A percentile compares a stretch with the other conserved stretches of the same genome.
These are phyloP conservation scores for Apiospora saccharicola DNA, from an alignment of 2,329 filamentous ascomycete species.

Conservation along the genomic window DNA sequence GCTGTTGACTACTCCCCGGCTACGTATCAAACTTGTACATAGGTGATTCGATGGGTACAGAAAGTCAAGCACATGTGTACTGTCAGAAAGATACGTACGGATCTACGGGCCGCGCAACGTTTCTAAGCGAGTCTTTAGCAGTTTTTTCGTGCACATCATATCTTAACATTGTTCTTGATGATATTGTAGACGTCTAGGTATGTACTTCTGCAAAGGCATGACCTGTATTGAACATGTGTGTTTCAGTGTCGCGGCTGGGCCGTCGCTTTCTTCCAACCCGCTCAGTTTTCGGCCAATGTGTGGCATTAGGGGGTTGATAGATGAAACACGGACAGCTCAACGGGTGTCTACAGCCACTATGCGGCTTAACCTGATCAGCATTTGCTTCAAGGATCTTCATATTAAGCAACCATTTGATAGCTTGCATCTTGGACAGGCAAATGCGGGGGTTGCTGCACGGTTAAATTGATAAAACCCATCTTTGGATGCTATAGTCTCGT, in stretches of 20 bases:
- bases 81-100: background rate
- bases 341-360: background rate
- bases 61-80: too few species aligned
- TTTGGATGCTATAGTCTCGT: background rate
- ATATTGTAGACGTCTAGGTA: background rate
- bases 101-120: background rate
- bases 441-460: background rate
- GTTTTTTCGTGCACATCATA: background rate
- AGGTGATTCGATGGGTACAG: background rate
- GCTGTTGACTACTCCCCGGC: background rate
- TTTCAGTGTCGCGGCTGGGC: background rate
- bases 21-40: too few species aligned
- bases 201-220: background rate
- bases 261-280: background rate
- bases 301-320: background rate
- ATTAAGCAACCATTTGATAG: background rate
- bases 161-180: background rate
- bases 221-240: background rate
- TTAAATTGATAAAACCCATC: slow-evolving; percentile 4
- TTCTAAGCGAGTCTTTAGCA: background rate
- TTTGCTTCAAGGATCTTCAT: background rate
- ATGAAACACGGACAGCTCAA: background rate
- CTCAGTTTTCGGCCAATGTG: too few species aligned
- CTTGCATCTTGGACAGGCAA: background rate
- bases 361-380: slow-evolving; percentile 7